Evolutionary conservation across 306 rosid genomes (phyloP), one percentile per base, ranked within the genome.

Genomic region (Oemleria cerasiformis): DNA sequence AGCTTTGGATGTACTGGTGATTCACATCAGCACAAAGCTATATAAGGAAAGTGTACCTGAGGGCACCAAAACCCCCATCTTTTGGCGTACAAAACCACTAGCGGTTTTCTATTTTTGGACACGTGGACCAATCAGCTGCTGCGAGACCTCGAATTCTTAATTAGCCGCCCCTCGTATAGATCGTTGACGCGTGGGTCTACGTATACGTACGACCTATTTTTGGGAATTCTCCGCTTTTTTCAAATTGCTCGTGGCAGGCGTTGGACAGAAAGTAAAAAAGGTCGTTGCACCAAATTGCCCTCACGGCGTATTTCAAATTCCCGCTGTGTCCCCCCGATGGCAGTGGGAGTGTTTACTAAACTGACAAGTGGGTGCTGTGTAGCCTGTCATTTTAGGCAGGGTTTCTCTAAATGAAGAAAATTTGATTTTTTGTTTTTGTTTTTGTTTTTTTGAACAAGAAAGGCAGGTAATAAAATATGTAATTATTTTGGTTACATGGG

Each of bases 21-120:
- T 65, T 80, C 75, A 58, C 88, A 82, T 80, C 73, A 77, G 78
- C 69, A 80, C 66, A 60, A 70, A 73, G 63, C 96, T 85, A 88
- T 83, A 82, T 85, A 86, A 78, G 98, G 96, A 89, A 92, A 83
- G 90, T 75, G 78, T 69, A 72, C 20, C 79, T 41, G 68, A 77
- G 55, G 70, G 17, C 40, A 44, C 9, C 19, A 39, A 86, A 88
- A 81, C 85, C 74, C 40, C 85, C 13, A 16, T 57, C 77, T 56
- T 21, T 30, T 5, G 9, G 17, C 13, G 63, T 36, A 0, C 2
- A 74, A 84, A 81, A 83, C 86, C 75, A 43, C 67, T 3, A 9
- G 42, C 41, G 80, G 91, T 76, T 79, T 87, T 43, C 0, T 0
- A 5, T 9, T 5, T 8, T 0, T 4, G 65, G 48, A 0, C 79